Base-by-base conservation (phyloP, 2,329 filamentous ascomycete genomes). In the Penicillium sp. region DNA sequence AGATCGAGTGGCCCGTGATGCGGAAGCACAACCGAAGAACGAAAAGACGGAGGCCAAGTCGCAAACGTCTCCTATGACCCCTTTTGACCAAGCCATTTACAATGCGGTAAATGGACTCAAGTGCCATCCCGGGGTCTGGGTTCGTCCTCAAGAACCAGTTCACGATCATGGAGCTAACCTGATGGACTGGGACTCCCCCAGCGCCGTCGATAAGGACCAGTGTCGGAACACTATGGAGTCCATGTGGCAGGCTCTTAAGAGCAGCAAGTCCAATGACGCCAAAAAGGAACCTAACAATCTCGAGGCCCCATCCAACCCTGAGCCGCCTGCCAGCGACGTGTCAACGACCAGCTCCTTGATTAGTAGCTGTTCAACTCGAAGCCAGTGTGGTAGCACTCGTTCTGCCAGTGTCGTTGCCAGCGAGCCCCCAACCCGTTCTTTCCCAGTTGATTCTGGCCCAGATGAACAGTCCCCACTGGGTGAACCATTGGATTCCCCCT, bases 1-100 rank as follows among this genome's bases (percentile, higher is more conserved):
- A 29, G 51, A 48, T 48, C 47, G 52, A 29, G 22, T 57, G n/a
- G 39, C 21, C 24, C 47, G 53, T 50, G 60, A 65, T 24, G 54
- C 54, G 18, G 46, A 49, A 18, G 59, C 58, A 10, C n/a, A 50
- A 43, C 24, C 24, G 27, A 18, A 8, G 3, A 50, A 56, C 6
- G 45, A 47, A 29, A 18, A 34, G 2, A 22, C 18, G 16, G 47
- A 54, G 4, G 14, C 34, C 27, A 40, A 49, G 5, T 8, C 9
- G 16, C 14, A 40, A 8, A 6, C 38, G n/a, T n/a, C n/a, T 21
- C 38, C 8, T 40, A 9, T 18, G 4, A 9, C 16, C 13, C 34
- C 34, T n/a, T 36, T 36, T 7, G 14, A 36, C 34, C 11, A 14
- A n/a, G 34, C 34, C 34, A 36, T 36, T n/a, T 7, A 36, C 6